Conservation (phyloP, 2,329 filamentous ascomycete genomes). For the Aspergillus sp. region DNA sequence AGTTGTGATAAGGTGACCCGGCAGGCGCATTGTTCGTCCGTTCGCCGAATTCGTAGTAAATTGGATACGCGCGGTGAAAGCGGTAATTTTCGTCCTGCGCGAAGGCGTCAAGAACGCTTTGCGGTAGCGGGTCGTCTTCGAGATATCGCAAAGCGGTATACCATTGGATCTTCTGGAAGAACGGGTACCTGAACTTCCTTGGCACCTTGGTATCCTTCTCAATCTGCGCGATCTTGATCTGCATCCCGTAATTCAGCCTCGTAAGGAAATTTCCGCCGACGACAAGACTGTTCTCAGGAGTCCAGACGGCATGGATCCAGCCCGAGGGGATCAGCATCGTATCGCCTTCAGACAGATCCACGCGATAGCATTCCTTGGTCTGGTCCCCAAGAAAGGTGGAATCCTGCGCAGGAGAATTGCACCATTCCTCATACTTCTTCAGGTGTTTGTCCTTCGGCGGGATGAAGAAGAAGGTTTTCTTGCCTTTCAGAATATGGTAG, state of each 20-base stretch:
- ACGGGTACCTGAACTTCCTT: slow-evolving; percentile 66
- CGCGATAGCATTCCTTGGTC: slow-evolving; percentile 67
- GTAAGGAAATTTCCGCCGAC: slow-evolving; percentile 73
- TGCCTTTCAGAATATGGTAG: slow-evolving; percentile 69
- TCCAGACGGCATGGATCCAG: slow-evolving; percentile 74
- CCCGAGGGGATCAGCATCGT: slow-evolving; percentile 72
- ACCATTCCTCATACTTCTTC: slow-evolving; percentile 72
- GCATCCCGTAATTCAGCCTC: slow-evolving; percentile 65
- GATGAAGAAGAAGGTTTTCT: slow-evolving; percentile 72
- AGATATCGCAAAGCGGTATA: slow-evolving; percentile 66
- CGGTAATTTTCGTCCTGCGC: slow-evolving; percentile 54
- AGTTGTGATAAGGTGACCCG: slow-evolving; percentile 58
- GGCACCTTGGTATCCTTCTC: slow-evolving; percentile 69
- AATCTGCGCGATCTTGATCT: slow-evolving; percentile 66
- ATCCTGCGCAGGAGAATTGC: slow-evolving; percentile 66
- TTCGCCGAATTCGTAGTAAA: slow-evolving; percentile 62
- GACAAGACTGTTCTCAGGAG: slow-evolving; percentile 67
- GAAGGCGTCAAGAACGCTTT: slow-evolving; percentile 57
- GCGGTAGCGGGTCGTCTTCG: slow-evolving; percentile 64
- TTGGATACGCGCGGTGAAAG: slow-evolving; percentile 57
- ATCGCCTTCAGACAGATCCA: slow-evolving; percentile 66
- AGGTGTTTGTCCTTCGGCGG: slow-evolving; percentile 68
- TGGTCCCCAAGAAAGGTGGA: slow-evolving; percentile 66
- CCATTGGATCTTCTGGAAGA: slow-evolving; percentile 71
- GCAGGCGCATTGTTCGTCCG: slow-evolving; percentile 53